Evolutionary conservation across 164 flowering plant genomes (phyloP), one percentile per base, ranked within the genome.

Genomic region (Chloranthus sessilifolius): DNA sequence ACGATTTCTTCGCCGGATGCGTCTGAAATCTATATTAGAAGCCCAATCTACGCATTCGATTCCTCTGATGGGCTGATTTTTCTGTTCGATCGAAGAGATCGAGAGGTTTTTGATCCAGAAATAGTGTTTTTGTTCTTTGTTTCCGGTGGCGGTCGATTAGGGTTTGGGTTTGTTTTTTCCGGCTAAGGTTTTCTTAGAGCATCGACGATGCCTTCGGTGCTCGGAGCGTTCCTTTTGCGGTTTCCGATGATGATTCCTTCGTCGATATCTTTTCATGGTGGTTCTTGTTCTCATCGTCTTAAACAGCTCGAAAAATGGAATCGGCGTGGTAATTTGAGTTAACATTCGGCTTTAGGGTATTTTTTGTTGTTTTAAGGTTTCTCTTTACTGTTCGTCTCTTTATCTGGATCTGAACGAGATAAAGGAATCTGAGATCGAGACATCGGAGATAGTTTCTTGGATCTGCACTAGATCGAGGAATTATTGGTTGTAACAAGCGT

Each of bases 251-350:
- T 65, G 56, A 38, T 74, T 20, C 67, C 70, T 21, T 65, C 61
- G 1, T 20, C 69, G 25, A 60, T 70, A 1, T 73, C 64, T 31
- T 79, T 72, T 37, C 67, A 75, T 51, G 70, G 63, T 21, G 72
- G 80, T 29, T 82, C 74, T n/a, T 75, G 68, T 51, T 75, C 79
- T 43, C 82, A 82, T 76, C 98, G 91, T 73, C 72, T 81, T 62
- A 85, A 90, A 77, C 77, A 59, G 47, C 79, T 90, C 17, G 74
- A 84, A 35, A 90, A 86, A 60, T 57, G 86, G 61, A 85, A 81
- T 83, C 74, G 91, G 71, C 89, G 91, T 75, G 82, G 88, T 81
- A 87, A 81, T 83, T 77, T 81, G 67, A 90, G 96, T 73, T 85
- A 66, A 90, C 79, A 25, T 33, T 51, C 10, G 37, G 17, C 30